These are phyloP conservation scores for Amanita molliuscula DNA, from an alignment of 768 basidiomycete species.

Conservation along the genomic window DNA sequence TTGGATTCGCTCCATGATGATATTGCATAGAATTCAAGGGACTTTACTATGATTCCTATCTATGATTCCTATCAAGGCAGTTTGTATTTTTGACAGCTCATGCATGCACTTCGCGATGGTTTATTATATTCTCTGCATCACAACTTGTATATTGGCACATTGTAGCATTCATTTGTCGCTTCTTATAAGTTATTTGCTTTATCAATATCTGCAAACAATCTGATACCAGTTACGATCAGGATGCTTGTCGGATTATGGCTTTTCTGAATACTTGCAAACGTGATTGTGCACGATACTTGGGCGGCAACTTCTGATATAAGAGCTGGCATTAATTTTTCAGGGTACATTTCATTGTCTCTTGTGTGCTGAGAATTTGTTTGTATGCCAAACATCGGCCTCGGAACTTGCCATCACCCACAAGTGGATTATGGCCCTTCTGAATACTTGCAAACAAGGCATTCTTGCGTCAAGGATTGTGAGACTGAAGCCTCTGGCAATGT, in stretches of 20 bases:
- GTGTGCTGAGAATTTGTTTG: too few relatives aligned
- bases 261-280: constrained; percentile 7
- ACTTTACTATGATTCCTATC: neutral
- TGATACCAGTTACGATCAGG: neutral
- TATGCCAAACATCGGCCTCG: too few relatives aligned
- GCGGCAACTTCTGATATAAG: too few relatives aligned
- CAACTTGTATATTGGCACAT: neutral
- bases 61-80: neutral
- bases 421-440: constrained; percentile 7
- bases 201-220: neutral
- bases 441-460: constrained; percentile 4
- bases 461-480: constrained; percentile 15
- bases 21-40: neutral
- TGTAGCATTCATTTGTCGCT: neutral
- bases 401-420: too few relatives aligned
- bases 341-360: too few relatives aligned
- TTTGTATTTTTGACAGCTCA: neutral
- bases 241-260: constrained; percentile 6
- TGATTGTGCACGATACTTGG: too few relatives aligned
- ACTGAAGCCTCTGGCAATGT: constrained; percentile 9
- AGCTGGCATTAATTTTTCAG: too few relatives aligned
- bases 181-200: neutral
- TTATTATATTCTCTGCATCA: neutral
- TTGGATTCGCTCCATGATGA: constrained; percentile 1
- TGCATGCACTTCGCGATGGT: neutral